Conservation (phyloP, 2,329 filamentous ascomycete species). For the Clarireedia monteithiana region DNA sequence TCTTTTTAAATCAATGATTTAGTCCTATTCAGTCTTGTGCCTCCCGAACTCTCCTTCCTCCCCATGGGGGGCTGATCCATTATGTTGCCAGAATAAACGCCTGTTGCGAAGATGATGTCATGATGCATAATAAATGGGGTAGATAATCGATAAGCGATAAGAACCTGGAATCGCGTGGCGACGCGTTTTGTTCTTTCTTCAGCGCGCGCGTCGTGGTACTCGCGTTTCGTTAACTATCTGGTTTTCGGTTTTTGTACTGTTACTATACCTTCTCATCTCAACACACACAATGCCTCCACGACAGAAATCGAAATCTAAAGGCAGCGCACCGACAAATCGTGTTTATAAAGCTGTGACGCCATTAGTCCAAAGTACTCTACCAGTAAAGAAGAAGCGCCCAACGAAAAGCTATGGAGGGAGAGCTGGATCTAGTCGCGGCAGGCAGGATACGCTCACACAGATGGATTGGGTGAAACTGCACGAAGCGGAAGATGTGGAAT, state of each 20-base stretch:
- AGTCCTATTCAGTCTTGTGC: too few species aligned
- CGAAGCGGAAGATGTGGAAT: not conserved
- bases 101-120: too few species aligned
- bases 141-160: not conserved
- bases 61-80: too few species aligned
- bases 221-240: not conserved
- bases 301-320: slow-evolving; percentile 7
- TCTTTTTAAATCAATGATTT: not conserved
- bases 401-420: slow-evolving; percentile 21
- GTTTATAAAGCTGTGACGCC: slow-evolving; percentile 23
- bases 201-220: not conserved
- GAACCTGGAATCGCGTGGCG: not conserved
- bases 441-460: slow-evolving; percentile 26
- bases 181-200: not conserved
- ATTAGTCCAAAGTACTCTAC: slow-evolving; percentile 21
- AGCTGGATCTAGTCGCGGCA: slow-evolving; percentile 11
- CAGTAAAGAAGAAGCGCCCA: slow-evolving; percentile 16
- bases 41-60: too few species aligned
- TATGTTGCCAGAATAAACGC: too few species aligned
- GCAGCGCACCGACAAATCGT: slow-evolving; percentile 19
- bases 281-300: slow-evolving; percentile 17
- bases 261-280: not conserved
- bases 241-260: not conserved
- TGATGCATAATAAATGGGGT: not conserved
- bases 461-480: slow-evolving; percentile 20